Conservation (phyloP, 495 filamentous ascomycete species). For the Xylaria cubensis region DNA sequence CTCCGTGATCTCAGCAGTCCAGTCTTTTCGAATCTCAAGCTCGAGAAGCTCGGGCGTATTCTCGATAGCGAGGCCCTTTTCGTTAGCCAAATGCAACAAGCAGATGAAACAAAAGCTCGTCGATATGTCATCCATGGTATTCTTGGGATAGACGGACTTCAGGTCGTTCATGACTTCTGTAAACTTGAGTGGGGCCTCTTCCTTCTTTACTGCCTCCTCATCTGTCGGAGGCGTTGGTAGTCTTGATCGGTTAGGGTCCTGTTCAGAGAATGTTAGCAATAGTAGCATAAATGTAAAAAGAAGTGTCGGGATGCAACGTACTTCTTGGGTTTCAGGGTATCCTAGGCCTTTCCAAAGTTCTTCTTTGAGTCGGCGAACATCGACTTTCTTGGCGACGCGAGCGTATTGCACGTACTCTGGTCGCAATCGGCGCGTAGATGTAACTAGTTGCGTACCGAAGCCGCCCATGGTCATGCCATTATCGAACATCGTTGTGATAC, state of each 20-base stretch:
- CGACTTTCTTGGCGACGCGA: conserved; percentile 97
- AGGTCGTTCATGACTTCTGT: conserved; percentile 89
- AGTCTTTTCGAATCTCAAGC: conserved; percentile 63
- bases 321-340: conserved; percentile 55
- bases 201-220: conserved; percentile 32
- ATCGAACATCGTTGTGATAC: conserved; percentile 56
- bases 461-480: conserved; percentile 63
- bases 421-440: conserved; percentile 76
- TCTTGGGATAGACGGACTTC: conserved; percentile 81
- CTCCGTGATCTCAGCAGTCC: conserved; percentile 57
- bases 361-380: conserved; percentile 90
- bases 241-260: conserved; percentile 40
- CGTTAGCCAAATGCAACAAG: conserved; percentile 93
- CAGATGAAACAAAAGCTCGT: conserved; percentile 98
- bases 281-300: conserved; percentile 8
- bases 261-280: neutral
- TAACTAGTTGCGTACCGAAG: conserved; percentile 94
- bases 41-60: conserved; percentile 64
- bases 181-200: conserved; percentile 70
- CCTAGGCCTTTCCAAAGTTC: conserved; percentile 95
- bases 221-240: conserved; percentile 42
- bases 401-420: conserved; percentile 98
- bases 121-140: conserved; percentile 89
- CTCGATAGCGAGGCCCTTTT: conserved; percentile 83
- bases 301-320: conserved; percentile 38